Evolutionary conservation across 2,329 filamentous ascomycete genomes (phyloP), one percentile per base, ranked within the genome.

Genomic region (Colletotrichum limetticola): DNA sequence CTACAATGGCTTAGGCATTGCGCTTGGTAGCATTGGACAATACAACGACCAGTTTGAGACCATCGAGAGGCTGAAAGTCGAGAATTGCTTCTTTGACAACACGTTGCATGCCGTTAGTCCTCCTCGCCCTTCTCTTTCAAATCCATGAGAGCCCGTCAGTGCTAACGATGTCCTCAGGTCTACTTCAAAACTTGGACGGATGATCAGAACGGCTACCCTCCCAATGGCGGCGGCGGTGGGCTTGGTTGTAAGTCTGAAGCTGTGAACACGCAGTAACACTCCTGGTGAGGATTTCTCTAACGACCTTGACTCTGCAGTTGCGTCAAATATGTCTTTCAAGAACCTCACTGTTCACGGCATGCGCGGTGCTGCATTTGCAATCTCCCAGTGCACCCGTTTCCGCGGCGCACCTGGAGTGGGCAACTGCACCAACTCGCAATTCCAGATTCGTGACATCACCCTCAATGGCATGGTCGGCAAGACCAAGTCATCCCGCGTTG

Each of bases 171-270:
- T 75, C 82, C 1, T 84, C 88, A 75, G 86, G 83, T 76, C 7
- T 86, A 86, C 74, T 77, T 87, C 72, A 88, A 88, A 76, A 88
- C 85, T 0, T 88, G 86, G 86, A 87, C 86, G 0, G 84, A 82
- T 26, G 82, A 85, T 9, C 81, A 80, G 32, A 80, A 80, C 8
- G 82, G 85, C 9, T 85, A 83, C 60, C 84, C 85, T 2, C 86
- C 85, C 0, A 88, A 88, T 59, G 85, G 86, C 14, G 86, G 85
- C 1, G 86, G 86, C 4, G 86, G 85, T 2, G 86, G 86, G 1
- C 76, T 84, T 0, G 86, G 86, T 7, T 84, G 81, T 82, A 74
- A 74, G 78, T 75, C 5, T 12, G 37, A 5, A 16, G 8, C 11
- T 22, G 5, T 2, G 4, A 26, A 12, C 19, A 59, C 22, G 19